These are phyloP conservation scores for Choiromyces venosus DNA, from an alignment of 495 filamentous ascomycete species.

Conservation along the genomic window DNA sequence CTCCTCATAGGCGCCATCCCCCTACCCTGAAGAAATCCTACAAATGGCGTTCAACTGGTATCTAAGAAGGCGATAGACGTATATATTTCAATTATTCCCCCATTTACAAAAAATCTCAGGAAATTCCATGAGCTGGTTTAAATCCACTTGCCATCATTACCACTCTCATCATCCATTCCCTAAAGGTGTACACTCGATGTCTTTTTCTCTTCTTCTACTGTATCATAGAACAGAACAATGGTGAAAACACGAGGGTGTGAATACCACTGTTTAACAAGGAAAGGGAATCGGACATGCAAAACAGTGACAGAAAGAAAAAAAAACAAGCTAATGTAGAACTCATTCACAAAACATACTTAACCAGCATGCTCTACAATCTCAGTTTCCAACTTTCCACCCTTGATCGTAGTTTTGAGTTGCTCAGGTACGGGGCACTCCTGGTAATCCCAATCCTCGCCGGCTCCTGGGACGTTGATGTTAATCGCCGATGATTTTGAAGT, in stretches of 20 bases:
- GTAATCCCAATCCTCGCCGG: slow-evolving; percentile 63
- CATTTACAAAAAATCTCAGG: neutral
- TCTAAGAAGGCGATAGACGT: slow-evolving; percentile 66
- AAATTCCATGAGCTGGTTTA: neutral
- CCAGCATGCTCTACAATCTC: slow-evolving; percentile 47
- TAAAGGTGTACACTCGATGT: neutral
- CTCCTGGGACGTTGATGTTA: slow-evolving; percentile 71
- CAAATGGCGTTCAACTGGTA: slow-evolving; percentile 93
- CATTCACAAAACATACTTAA: slow-evolving; percentile 20
- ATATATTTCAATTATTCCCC: slow-evolving; percentile 13
- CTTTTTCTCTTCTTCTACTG: slow-evolving; percentile 15
- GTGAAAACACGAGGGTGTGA: neutral
- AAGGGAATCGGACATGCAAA: slow-evolving; percentile 4
- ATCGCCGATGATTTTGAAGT: slow-evolving; percentile 75
- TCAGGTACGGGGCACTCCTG: slow-evolving; percentile 79
- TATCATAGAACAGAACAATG: slow-evolving; percentile 23
- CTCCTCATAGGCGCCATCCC: slow-evolving; percentile 58
- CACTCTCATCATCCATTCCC: slow-evolving; percentile 1
- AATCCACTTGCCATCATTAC: neutral
- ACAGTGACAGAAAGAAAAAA: slow-evolving; percentile 5
- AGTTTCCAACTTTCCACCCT: slow-evolving; percentile 39
- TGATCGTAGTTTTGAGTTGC: slow-evolving; percentile 52
- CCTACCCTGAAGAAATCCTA: slow-evolving; percentile 58
- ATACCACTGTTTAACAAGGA: slow-evolving; percentile 7
- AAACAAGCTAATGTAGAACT: slow-evolving; percentile 8